Evolutionary conservation across 2,329 filamentous ascomycete species (phyloP), one percentile per base, ranked within the genome.

Genomic region (Cladophialophora chaetospira): DNA sequence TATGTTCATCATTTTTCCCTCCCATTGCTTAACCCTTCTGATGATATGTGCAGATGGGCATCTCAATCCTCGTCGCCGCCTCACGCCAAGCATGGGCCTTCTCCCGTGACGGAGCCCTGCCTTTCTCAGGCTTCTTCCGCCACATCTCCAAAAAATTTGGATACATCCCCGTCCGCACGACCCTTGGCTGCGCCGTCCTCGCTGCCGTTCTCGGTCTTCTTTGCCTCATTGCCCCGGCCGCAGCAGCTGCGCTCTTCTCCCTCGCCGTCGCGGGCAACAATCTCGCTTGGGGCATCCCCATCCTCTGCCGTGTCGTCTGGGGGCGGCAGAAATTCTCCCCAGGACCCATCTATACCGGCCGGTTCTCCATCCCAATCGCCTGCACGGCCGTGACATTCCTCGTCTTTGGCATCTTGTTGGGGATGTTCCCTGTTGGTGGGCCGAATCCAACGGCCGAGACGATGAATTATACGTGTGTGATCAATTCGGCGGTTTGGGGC

Each of bases 381-480:
- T 79, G 77, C 68, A 69, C 75, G 0, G 80, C 83, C 0, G 73
- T 85, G 23, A 55, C 75, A 0, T 86, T 84, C 66, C 67, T 85
- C 21, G 49, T 73, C 1, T 85, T 84, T 65, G 81, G 81, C 0
- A 80, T 84, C 31, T 48, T 80, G 0, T 65, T 86, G 23, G 77
- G 75, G 51, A 85, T 86, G 82, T 84, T 86, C 66, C 83, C 83
- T 0, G 73, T 71, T 10, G 74, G 72, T 3, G 83, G 82, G 0
- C 82, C 83, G 25, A 71, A 79, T 63, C 82, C 82, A 1, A 75
- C 72, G 5, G 67, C 75, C 73, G 66, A 63, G 71, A 70, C 70
- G 13, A 86, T 86, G 83, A 87, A 86, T 63, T 86, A 86, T 65
- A 85, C 83, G 0, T 76, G 85, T 2, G 83, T 85, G 1, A 82